Base-by-base conservation (phyloP, 2,329 filamentous ascomycete species). In the Dothiorella sarmentorum region DNA sequence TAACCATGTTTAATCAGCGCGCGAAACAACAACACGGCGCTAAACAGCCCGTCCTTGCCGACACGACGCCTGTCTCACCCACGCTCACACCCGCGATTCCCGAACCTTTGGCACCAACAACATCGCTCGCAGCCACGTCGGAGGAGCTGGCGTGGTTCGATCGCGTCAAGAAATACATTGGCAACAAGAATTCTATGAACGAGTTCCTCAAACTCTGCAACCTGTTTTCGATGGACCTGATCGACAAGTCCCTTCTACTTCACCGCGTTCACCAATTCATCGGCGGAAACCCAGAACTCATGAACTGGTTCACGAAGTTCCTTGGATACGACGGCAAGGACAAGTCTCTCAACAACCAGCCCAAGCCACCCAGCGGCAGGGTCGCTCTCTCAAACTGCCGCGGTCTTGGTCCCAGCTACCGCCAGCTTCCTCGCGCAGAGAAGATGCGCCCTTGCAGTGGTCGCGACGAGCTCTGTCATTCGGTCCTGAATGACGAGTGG, bases 201-300 rank as follows among this genome's bases (percentile, higher is more conserved):
- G 94, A 99, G 72, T 99, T 99, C 73, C 76, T 99, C 63, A 99
- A 99, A 77, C 84, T 99, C 10, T 94, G 93, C 78, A 99, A 97
- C 66, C 81, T 99, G 27, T 99, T 91, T 76, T 94, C 89, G 20
- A 90, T 96, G 67, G 92, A 95, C 65, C 82, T 99, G 52, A 95
- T 99, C 62, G 91, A 96, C 68, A 88, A 88, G 59, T 86, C 89
- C 61, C 85, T 91, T 2, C 79, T 99, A 13, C 85, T 94, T 24
- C 87, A 91, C 70, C 90, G 94, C 70, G 90, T 91, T 2, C 85
- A 87, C 56, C 83, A 85, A 4, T 99, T 96, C 70, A 91, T 99
- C 61, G 90, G 91, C 13, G 86, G 87, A 35, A 97, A 94, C 67
- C 83, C 86, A 0, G 95, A 99, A 65, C 80, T 99, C n/a, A 88